phyloP scores from a whole-genome alignment of 257 asterid species.

The Nicotiana sylvestris region DNA sequence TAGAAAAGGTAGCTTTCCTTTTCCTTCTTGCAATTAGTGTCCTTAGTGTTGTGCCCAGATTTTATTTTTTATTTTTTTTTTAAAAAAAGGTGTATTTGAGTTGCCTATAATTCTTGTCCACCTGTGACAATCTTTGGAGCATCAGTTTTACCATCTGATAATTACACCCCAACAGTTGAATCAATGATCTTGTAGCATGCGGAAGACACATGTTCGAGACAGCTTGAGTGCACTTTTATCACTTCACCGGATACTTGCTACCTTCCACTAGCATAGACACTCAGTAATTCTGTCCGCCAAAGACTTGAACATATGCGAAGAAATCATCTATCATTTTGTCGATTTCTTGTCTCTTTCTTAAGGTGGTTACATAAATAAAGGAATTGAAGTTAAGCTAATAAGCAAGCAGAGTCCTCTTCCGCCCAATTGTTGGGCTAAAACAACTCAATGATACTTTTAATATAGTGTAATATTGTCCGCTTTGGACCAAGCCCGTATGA shows the following conservation, averaged over 20 bases:
- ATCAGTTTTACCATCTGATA: background rate
- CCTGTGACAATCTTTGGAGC: background rate
- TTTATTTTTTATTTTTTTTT: background rate
- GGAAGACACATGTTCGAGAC: background rate
- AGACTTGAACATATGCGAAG: no score
- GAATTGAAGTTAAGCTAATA: background rate
- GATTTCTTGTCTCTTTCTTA: no score
- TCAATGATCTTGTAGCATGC: background rate
- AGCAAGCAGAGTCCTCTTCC: background rate
- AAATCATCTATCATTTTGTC: no score
- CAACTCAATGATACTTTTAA: no score
- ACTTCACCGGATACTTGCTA: no score
- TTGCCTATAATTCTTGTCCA: background rate
- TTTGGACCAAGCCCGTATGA: no score
- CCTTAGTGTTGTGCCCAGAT: background rate
- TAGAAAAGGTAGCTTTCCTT: background rate
- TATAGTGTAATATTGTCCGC: no score
- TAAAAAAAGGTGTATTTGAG: background rate
- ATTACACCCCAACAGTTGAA: background rate
- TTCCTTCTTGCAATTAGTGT: background rate
- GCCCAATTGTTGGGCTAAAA: background rate
- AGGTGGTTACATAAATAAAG: no score
- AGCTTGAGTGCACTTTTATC: no score
- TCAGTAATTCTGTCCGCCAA: no score
- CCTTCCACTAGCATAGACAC: no score